Conservation (phyloP, 2,329 filamentous ascomycete species). For the Sporothrix inflata region DNA sequence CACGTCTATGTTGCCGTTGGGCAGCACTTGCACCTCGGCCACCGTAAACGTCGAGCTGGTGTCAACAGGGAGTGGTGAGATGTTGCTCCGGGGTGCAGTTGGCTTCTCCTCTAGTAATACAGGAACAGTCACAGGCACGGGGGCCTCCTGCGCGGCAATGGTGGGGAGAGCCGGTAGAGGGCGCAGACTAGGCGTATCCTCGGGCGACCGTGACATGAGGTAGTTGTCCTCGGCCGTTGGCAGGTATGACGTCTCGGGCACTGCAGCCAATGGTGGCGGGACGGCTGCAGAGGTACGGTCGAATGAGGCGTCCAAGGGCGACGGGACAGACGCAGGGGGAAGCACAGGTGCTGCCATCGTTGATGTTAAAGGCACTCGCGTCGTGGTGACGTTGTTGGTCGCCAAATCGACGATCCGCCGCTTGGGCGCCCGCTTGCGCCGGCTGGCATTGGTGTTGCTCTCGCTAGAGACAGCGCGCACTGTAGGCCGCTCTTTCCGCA, state of each 20-base stretch:
- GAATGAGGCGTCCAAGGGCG: conserved; percentile 8
- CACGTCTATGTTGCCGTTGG: conserved; percentile 5
- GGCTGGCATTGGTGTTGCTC: conserved; percentile 60
- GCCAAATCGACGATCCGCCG: conserved; percentile 68
- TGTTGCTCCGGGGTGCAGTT: background rate
- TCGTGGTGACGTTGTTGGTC: conserved; percentile 49
- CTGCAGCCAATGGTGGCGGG: background rate
- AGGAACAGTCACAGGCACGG: background rate
- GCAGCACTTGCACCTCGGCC: background rate
- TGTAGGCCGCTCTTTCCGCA: conserved; percentile 63
- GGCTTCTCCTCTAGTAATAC: conserved; percentile 14
- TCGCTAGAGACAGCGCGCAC: conserved; percentile 61
- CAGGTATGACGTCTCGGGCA: background rate
- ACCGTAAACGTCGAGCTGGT: background rate
- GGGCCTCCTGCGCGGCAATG: background rate
- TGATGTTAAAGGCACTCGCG: background rate
- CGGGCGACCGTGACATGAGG: background rate
- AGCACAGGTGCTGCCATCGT: background rate
- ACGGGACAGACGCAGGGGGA: background rate
- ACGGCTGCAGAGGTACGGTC: background rate
- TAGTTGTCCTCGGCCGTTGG: background rate
- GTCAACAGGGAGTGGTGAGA: conserved; percentile 4
- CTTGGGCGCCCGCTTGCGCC: conserved; percentile 63
- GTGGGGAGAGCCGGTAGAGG: background rate
- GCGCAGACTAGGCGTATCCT: background rate